These are phyloP conservation scores for Lentinus polychrous DNA, from an alignment of 1,284 basidiomycete genomes.

Conservation along the genomic window DNA sequence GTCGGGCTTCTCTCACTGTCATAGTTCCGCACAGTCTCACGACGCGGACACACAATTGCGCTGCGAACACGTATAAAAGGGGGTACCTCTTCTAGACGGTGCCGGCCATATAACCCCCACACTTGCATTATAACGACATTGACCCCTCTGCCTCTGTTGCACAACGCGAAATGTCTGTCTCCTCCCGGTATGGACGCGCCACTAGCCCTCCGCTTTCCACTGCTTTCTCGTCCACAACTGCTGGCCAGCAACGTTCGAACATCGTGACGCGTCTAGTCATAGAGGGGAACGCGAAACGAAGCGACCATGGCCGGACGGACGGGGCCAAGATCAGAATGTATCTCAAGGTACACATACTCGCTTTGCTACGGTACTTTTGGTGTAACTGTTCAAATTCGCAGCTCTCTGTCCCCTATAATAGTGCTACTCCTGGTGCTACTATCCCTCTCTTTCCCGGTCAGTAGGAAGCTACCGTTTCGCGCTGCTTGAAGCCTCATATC, in stretches of 20 bases:
- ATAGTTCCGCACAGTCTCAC: too few species aligned
- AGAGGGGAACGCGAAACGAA: slow-evolving; percentile 63
- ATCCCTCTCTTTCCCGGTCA: slow-evolving; percentile 67
- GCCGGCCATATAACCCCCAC: too few species aligned
- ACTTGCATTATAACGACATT: not conserved
- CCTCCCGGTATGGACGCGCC: slow-evolving; percentile 29
- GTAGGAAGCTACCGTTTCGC: slow-evolving; percentile 12
- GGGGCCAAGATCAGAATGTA: slow-evolving; percentile 66
- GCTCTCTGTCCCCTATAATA: slow-evolving; percentile 64
- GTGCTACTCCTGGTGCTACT: slow-evolving; percentile 53
- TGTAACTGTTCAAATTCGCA: slow-evolving; percentile 20
- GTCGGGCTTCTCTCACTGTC: too few species aligned
- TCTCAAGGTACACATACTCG: slow-evolving; percentile 46
- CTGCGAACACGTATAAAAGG: too few species aligned
- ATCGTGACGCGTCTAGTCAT: slow-evolving; percentile 67
- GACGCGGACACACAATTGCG: too few species aligned
- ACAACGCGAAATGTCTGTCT: slow-evolving; percentile 18
- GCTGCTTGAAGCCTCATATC: not conserved
- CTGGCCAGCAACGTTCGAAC: slow-evolving; percentile 46
- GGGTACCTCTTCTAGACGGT: too few species aligned
- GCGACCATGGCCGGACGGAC: slow-evolving; percentile 53
- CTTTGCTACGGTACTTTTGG: not conserved
- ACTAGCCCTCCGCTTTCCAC: slow-evolving; percentile 33
- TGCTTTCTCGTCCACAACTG: slow-evolving; percentile 26
- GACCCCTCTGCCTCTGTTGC: not conserved